These are phyloP conservation scores for Eucalyptus marginata DNA, from an alignment of 345 rosid genomes.

Conservation along the genomic window DNA sequence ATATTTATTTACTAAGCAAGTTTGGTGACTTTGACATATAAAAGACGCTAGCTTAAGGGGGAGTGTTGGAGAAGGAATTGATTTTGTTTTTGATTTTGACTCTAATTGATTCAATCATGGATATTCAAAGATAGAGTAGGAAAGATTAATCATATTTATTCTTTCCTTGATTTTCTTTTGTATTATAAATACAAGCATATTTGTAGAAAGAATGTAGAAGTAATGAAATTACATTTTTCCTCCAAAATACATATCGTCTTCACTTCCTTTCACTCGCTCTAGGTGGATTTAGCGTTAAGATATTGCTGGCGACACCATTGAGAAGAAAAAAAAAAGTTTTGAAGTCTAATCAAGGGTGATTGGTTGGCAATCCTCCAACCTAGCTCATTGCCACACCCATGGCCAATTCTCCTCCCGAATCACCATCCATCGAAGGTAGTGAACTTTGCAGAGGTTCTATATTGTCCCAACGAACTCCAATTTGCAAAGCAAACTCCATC, in stretches of 20 bases:
- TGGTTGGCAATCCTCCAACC: not conserved
- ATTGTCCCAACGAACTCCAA: not conserved
- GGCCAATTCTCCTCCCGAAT: not conserved
- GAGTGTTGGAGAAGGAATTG: not conserved
- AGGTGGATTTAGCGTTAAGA: not conserved
- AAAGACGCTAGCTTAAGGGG: too few relatives aligned
- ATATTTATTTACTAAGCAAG: not conserved
- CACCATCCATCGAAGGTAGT: not conserved
- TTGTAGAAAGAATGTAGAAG: too few relatives aligned
- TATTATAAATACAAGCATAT: too few relatives aligned
- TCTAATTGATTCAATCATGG: not conserved
- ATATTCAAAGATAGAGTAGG: not conserved
- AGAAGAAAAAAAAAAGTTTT: not conserved
- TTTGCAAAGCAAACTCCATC: too few relatives aligned
- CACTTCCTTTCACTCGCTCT: not conserved
- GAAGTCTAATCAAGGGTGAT: not conserved
- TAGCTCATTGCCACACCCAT: not conserved
- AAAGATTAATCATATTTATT: not conserved
- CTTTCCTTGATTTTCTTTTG: not conserved
- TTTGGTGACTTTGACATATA: not conserved
- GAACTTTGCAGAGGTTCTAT: not conserved
- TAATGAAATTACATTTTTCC: too few relatives aligned
- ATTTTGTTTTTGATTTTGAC: too few relatives aligned
- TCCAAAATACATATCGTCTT: too few relatives aligned
- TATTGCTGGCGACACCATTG: not conserved